Evolutionary conservation across 1,139 yeast genomes (phyloP).

Genomic region (Meyerozyma guilliermondii): DNA sequence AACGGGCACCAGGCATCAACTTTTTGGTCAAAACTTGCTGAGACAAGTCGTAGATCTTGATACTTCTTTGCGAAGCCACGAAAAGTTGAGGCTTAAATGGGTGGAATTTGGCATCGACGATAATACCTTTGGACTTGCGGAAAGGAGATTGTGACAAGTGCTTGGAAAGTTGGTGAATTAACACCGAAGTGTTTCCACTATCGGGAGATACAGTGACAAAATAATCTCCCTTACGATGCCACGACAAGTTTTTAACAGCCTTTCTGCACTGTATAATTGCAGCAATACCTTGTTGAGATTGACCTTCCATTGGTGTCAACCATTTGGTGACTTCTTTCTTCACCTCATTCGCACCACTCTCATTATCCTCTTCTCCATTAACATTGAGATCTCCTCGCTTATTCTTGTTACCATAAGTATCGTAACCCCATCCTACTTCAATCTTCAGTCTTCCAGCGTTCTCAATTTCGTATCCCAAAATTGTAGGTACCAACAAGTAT

Average conservation of each 20-base stretch:
- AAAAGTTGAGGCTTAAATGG: constrained; percentile 93
- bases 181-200: constrained; percentile 80
- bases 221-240: constrained; percentile 98
- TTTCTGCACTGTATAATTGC: constrained; percentile 66
- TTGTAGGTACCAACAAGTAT: constrained; percentile 79
- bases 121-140: constrained; percentile 86
- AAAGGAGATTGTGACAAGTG: constrained; percentile 98
- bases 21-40: constrained; percentile 81
- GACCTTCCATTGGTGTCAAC: constrained; percentile 71
- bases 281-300: constrained; percentile 62
- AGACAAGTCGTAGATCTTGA: constrained; percentile 84
- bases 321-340: constrained; percentile 72
- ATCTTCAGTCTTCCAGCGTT: constrained; percentile 73
- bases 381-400: constrained; percentile 42
- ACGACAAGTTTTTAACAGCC: constrained; percentile 74
- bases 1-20: constrained; percentile 90
- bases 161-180: constrained; percentile 90
- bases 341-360: constrained; percentile 24
- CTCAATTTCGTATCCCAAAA: constrained; percentile 84
- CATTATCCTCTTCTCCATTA: constrained; percentile 37
- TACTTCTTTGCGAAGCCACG: constrained; percentile 90
- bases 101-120: constrained; percentile 95
- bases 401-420: constrained; percentile 57
- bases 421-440: constrained; percentile 92
- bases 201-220: constrained; percentile 93